Conservation (phyloP, 2,329 filamentous ascomycete genomes). For the Knoxdaviesia proteae region DNA sequence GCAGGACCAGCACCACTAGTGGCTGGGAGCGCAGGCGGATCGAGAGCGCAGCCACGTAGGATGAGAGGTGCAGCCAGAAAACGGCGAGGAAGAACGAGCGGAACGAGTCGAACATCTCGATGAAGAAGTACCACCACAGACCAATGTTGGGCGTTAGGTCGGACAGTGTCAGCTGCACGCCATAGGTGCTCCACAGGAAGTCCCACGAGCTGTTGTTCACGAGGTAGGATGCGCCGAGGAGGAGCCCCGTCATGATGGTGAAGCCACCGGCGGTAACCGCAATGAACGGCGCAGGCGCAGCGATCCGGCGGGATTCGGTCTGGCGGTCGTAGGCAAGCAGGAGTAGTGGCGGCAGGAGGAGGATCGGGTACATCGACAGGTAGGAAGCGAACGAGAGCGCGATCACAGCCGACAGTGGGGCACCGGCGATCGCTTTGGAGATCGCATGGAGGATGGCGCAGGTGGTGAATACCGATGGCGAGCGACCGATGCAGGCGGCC, state of each 20-base stretch:
- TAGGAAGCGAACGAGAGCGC: slow-evolving; percentile 76
- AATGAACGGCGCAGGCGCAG: slow-evolving; percentile 28
- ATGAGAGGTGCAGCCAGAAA: slow-evolving; percentile 87
- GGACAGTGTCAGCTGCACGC: slow-evolving; percentile 73
- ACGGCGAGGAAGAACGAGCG: slow-evolving; percentile 91
- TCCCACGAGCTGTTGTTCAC: slow-evolving; percentile 66
- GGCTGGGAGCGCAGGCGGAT: slow-evolving; percentile 71
- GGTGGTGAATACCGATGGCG: slow-evolving; percentile 75
- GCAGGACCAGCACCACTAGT: slow-evolving; percentile 62
- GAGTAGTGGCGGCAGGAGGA: slow-evolving; percentile 65
- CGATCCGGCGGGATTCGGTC: slow-evolving; percentile 11
- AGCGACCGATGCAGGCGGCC: slow-evolving; percentile 71
- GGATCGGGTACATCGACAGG: slow-evolving; percentile 73
- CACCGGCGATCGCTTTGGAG: slow-evolving; percentile 56
- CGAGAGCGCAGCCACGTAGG: slow-evolving; percentile 72
- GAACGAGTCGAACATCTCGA: slow-evolving; percentile 98
- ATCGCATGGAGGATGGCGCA: slow-evolving; percentile 73
- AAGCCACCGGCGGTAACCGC: slow-evolving; percentile 31
- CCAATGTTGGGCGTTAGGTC: slow-evolving; percentile 91
- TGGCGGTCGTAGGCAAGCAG: slow-evolving; percentile 61
- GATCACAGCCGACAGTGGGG: slow-evolving; percentile 56
- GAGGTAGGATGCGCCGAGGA: slow-evolving; percentile 52
- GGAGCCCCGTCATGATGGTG: slow-evolving; percentile 28
- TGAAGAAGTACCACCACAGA: slow-evolving; percentile 99
- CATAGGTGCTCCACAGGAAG: slow-evolving; percentile 76